Conservation (phyloP, 202 grass and related monocot species). For the Panicum virgatum region DNA sequence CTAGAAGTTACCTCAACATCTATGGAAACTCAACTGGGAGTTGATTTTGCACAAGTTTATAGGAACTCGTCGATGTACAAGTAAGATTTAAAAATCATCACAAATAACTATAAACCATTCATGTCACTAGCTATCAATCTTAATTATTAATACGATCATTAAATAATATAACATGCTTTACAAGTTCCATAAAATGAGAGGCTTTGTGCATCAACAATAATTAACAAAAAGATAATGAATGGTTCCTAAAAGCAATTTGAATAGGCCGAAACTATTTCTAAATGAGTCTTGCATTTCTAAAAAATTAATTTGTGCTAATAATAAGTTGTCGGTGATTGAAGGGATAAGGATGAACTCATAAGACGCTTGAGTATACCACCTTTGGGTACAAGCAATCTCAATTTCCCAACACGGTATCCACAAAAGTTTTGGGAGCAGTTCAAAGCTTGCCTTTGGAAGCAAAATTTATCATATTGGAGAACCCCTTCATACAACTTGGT, state of each 20-base stretch:
- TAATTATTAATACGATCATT: background rate
- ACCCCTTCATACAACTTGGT: slow-evolving; percentile 78
- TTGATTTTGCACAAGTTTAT: slow-evolving; percentile 71
- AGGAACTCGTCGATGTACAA: slow-evolving; percentile 47
- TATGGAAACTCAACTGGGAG: slow-evolving; percentile 49
- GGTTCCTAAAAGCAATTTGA: background rate
- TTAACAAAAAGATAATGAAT: background rate
- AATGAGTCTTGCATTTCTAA: background rate
- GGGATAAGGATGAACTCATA: slow-evolving; percentile 55
- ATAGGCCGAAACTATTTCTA: background rate
- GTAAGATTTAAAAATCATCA: slow-evolving; percentile 21
- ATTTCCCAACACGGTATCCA: slow-evolving; percentile 60
- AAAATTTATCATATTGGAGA: slow-evolving; percentile 84
- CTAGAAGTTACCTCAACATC: slow-evolving; percentile 73
- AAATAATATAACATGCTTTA: background rate
- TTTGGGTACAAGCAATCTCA: slow-evolving; percentile 43
- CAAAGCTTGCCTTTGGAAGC: slow-evolving; percentile 93
- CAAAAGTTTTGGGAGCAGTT: slow-evolving; percentile 65
- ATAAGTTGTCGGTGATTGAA: slow-evolving; percentile 34
- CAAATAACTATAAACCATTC: background rate
- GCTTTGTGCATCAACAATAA: background rate
- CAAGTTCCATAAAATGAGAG: background rate
- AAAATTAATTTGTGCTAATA: background rate
- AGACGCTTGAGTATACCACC: slow-evolving; percentile 48
- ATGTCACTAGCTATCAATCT: background rate